Base-by-base conservation (phyloP, 1,139 yeast species). In the Blastobotrys petasosporus region DNA sequence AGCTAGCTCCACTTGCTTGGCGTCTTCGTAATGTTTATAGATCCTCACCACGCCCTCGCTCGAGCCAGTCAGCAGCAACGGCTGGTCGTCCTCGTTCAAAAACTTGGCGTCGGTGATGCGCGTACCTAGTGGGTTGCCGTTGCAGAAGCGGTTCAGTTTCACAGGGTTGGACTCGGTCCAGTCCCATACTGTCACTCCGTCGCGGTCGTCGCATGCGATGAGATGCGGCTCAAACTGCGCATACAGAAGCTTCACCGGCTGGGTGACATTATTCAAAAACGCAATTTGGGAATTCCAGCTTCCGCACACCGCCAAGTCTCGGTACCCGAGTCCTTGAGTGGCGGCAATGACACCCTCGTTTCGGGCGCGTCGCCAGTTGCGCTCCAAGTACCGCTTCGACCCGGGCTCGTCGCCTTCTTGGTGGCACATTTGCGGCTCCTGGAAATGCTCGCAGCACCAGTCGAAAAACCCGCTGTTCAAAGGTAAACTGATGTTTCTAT, bases 361-460 rank as follows among this genome's bases (percentile, higher is more conserved):
- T 54, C 98, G 74, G 58, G 85, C 85, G 53, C 94, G 75, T 56
- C 97, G 76, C 97, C 97, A 92, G 31, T 85, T 69, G 50, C 95
- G 73, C 56, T 80, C 82, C 32, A 85, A 80, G 58, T 87, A 86
- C 52, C 87, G 92, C 51, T 82, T 79, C 48, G 95, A 85, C 0
- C 97, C 98, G 0, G 96, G 95, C 61, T 90, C 96, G 56, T 92
- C 97, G 15, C 80, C 71, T 58, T 92, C 97, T 48, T 80, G 77
- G 52, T 80, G 81, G 13, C 87, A 80, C 84, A 92, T 85, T 61
- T 92, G 97, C 0, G 99, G 97, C 60, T 90, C 97, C 60, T 90
- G 96, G 67, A 90, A 92, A 61, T 88, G 90, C 61, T 92, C 98
- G 53, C 85, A 73, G 58, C 92, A 80, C 70, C 88, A 92, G 48